These are phyloP conservation scores for Metschnikowia matae DNA, from an alignment of 805 yeast species.

Conservation along the genomic window DNA sequence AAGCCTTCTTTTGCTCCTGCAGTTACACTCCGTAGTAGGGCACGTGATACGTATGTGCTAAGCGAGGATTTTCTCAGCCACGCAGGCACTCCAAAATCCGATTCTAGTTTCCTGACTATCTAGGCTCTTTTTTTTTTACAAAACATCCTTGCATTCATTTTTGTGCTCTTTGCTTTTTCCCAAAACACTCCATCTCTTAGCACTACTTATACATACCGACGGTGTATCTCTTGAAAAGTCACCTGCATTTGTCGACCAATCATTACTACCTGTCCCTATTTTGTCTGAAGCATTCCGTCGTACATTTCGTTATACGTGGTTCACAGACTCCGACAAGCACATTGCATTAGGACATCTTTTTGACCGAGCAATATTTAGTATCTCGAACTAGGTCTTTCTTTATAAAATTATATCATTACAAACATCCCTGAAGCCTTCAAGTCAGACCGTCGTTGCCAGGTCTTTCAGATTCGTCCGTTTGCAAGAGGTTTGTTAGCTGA, in stretches of 20 bases:
- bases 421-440: neutral
- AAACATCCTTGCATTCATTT: conserved; percentile 2
- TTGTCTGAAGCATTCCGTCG: neutral
- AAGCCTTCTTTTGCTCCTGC: neutral
- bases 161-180: conserved; percentile 1
- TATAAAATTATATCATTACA: neutral
- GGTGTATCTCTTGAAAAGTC: neutral
- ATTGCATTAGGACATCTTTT: neutral
- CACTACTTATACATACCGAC: neutral
- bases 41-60: neutral
- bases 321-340: neutral
- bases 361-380: neutral
- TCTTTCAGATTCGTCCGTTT: neutral
- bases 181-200: neutral
- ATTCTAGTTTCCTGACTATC: neutral
- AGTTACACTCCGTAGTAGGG: neutral
- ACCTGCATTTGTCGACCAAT: neutral
- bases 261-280: neutral
- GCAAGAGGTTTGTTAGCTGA: neutral
- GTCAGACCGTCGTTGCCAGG: neutral
- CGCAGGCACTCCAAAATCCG: conserved; percentile 2
- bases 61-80: conserved; percentile 5
- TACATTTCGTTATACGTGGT: neutral
- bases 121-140: neutral
- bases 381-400: neutral